Evolutionary conservation across 1,139 yeast genomes (phyloP).

Genomic region (Hansenula sp.): DNA sequence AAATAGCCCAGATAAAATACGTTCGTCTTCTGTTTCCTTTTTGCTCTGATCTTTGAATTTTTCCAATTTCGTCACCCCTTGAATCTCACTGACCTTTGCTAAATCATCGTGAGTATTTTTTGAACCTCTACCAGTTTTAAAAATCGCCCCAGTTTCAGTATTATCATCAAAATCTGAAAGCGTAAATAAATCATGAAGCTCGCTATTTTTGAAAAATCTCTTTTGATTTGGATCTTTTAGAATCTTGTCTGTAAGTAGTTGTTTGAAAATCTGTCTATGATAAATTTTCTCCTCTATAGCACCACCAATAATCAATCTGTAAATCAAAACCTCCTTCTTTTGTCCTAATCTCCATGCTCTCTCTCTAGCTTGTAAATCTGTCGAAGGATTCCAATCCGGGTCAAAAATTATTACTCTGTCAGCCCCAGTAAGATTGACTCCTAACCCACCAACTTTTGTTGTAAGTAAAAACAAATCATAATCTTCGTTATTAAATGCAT

Average conservation of each 20-base stretch:
- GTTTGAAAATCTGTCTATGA: constrained; percentile 94
- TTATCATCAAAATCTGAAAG: constrained; percentile 69
- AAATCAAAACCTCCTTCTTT: constrained; percentile 87
- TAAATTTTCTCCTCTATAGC: constrained; percentile 95
- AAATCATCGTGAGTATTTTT: constrained; percentile 43
- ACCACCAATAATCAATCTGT: constrained; percentile 89
- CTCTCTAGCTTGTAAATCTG: constrained; percentile 95
- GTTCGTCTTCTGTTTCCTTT: constrained; percentile 41
- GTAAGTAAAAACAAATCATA: constrained; percentile 72
- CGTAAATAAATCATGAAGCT: constrained; percentile 83
- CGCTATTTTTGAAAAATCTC: constrained; percentile 87
- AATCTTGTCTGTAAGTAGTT: constrained; percentile 87
- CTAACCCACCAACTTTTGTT: constrained; percentile 94
- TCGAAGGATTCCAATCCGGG: constrained; percentile 99
- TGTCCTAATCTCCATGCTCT: constrained; percentile 98
- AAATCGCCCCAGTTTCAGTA: constrained; percentile 15
- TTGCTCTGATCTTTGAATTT: constrained; percentile 45
- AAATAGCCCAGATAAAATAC: constrained; percentile 72
- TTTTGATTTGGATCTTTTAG: constrained; percentile 94
- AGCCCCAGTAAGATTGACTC: constrained; percentile 93
- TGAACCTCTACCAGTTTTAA: constrained; percentile 13
- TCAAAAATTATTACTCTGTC: constrained; percentile 91
- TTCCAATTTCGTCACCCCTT: constrained; percentile 41
- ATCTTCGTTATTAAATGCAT: constrained; percentile 63
- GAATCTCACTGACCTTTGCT: constrained; percentile 44